Conservation (phyloP, 2,329 filamentous ascomycete genomes). For the Bertia moriformis region DNA sequence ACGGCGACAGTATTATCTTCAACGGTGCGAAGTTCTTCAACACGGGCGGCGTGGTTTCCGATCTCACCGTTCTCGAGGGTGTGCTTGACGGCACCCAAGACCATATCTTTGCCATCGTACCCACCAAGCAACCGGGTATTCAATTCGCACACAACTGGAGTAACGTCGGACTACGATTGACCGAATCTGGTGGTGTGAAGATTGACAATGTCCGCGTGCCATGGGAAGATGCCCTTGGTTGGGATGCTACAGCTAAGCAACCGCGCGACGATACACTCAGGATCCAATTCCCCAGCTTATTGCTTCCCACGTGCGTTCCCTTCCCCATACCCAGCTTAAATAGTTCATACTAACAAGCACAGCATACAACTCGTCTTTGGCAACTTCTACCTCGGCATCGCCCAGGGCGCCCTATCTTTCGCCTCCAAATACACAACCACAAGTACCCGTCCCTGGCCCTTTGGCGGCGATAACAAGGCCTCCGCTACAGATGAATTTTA, state of each 20-base stretch:
- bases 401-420: constrained; percentile 37
- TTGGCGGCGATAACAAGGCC: constrained; percentile 41
- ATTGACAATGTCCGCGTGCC: constrained; percentile 40
- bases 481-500: constrained; percentile 49
- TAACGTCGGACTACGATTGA: constrained; percentile 47
- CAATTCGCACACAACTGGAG: constrained; percentile 47
- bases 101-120: constrained; percentile 48
- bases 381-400: constrained; percentile 53
- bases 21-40: constrained; percentile 53
- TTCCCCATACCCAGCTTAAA: not conserved
- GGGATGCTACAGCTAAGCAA: constrained; percentile 32
- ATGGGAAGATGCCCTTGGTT: constrained; percentile 49
- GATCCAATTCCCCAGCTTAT: constrained; percentile 38
- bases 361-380: constrained; percentile 51
- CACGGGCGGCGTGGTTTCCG: constrained; percentile 51
- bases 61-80: constrained; percentile 51
- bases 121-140: constrained; percentile 41
- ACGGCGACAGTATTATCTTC: constrained; percentile 40
- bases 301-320: constrained; percentile 35
- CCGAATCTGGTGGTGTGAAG: constrained; percentile 46
- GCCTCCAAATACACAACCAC: constrained; percentile 40
- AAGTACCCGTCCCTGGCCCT: constrained; percentile 48
- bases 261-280: constrained; percentile 32
- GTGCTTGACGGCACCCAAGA: constrained; percentile 38
- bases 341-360: not conserved